These are phyloP conservation scores for Exidia glandulosa DNA, from an alignment of 768 basidiomycete genomes.

Conservation along the genomic window DNA sequence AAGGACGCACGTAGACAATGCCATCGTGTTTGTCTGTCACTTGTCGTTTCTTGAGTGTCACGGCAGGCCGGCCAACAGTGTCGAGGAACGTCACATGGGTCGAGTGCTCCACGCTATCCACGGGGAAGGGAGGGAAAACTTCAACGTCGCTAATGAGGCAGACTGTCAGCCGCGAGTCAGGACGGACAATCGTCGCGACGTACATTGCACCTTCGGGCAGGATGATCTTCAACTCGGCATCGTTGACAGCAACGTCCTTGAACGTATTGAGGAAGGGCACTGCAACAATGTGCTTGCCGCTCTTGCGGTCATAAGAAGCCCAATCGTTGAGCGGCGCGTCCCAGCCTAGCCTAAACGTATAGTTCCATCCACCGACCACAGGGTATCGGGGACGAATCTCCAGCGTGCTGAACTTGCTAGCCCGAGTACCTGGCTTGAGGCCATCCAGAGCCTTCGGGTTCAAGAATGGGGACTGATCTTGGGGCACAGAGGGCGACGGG, in stretches of 20 bases:
- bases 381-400: constrained; percentile 89
- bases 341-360: constrained; percentile 88
- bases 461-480: constrained; percentile 18
- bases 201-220: constrained; percentile 94
- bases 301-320: constrained; percentile 49
- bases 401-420: constrained; percentile 46
- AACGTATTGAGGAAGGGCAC: constrained; percentile 81
- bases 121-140: constrained; percentile 67
- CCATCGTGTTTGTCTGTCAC: constrained; percentile 73
- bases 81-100: constrained; percentile 85
- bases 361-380: constrained; percentile 94
- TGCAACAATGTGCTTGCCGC: constrained; percentile 58
- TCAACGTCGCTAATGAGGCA: constrained; percentile 56
- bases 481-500: constrained; percentile 49
- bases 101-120: constrained; percentile 46
- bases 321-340: constrained; percentile 77
- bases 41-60: constrained; percentile 61
- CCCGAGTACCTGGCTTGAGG: neutral
- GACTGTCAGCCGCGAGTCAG: constrained; percentile 2
- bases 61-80: constrained; percentile 72
- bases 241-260: constrained; percentile 68
- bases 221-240: constrained; percentile 68
- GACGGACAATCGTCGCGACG: constrained; percentile 23
- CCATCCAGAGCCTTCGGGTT: neutral
- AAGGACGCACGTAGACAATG: constrained; percentile 63